Base-by-base conservation (phyloP, 805 yeast species). In the Starmerella asiatica region DNA sequence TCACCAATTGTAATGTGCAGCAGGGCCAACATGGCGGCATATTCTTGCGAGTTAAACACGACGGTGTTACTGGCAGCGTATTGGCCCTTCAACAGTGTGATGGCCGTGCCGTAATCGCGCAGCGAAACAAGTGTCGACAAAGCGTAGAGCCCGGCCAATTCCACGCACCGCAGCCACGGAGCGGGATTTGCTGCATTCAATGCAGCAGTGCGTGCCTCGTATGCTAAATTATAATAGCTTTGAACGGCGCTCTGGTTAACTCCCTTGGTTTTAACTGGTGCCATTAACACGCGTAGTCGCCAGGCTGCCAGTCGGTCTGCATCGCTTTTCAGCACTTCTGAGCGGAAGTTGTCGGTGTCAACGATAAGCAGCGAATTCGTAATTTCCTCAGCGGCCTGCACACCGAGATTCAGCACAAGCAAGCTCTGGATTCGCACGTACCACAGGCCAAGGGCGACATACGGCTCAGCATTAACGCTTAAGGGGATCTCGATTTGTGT, bases 171-270 rank as follows among this genome's bases (percentile, higher is more conserved):
- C 27, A 39, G 45, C 50, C 50, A 46, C 29, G 36, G 29, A 7
- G 7, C 26, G 9, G 7, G 7, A 7, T 7, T 23, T 7, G 15
- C 40, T 21, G 15, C 40, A 9, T 39, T 30, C 33, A 43, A 37
- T 8, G 52, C 43, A 29, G 49, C 55, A 5, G 37, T 36, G 17
- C 63, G 46, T 1, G 64, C 63, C 26, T 60, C 65, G 7, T 55
- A 45, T 0, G 60, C 62, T 34, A 62, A 40, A 7, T 49, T 36
- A 39, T 62, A 61, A 43, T 56, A 56, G 28, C 43, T 43, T 33
- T 50, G 52, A 6, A 61, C 42, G 2, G 61, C 57, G 5, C 52
- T 39, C 31, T 56, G 62, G 37, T 54, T 54, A 36, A 61, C 59
- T 2, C 62, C 61, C 17, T 51, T 51, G 4, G 59, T 47, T 34